A percentile compares a stretch with the other conserved stretches of the same genome.
phyloP scores from a whole-genome alignment of 192 early-diverging fungal genomes.

The Entophlyctis luteolus region DNA sequence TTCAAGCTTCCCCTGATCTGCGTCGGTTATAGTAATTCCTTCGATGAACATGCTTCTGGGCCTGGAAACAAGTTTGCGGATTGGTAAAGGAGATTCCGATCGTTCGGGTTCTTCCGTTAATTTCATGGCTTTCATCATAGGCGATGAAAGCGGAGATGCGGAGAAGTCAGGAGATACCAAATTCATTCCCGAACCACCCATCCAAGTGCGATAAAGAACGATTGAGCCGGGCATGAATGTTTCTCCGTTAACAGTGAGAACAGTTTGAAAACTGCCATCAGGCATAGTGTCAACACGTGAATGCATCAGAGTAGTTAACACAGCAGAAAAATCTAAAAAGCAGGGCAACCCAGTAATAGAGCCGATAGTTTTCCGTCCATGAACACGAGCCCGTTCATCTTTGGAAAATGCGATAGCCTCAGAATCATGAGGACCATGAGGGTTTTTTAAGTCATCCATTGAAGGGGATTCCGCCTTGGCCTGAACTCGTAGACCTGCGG shows the following conservation, averaged over 20 bases:
- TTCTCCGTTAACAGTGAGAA: slow-evolving; percentile 45
- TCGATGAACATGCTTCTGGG: neutral
- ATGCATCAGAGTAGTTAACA: slow-evolving; percentile 26
- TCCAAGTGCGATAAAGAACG: slow-evolving; percentile 53
- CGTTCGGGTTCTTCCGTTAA: neutral
- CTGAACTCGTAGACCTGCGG: slow-evolving; percentile 34
- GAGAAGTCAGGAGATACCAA: slow-evolving; percentile 2
- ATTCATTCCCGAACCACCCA: slow-evolving; percentile 44
- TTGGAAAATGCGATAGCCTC: slow-evolving; percentile 23
- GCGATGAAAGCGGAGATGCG: neutral
- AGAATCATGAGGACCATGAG: slow-evolving; percentile 1
- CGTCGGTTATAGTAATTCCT: neutral
- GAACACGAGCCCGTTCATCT: slow-evolving; percentile 5
- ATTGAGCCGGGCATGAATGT: slow-evolving; percentile 85
- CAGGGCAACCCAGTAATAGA: slow-evolving; percentile 59
- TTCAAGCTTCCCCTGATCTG: slow-evolving; percentile 27
- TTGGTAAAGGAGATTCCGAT: neutral
- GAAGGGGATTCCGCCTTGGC: slow-evolving; percentile 22
- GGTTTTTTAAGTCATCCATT: neutral
- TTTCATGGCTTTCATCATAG: neutral
- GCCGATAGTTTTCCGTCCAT: slow-evolving; percentile 33
- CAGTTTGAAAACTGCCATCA: slow-evolving; percentile 37
- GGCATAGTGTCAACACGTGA: slow-evolving; percentile 9
- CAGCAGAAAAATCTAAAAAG: slow-evolving; percentile 43
- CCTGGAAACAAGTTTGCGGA: neutral